Percentiles rank a stretch among this genome's conserved stretches.
Evolutionary conservation across 2,329 filamentous ascomycete species (phyloP).

Genomic region (Fusarium sp.): DNA sequence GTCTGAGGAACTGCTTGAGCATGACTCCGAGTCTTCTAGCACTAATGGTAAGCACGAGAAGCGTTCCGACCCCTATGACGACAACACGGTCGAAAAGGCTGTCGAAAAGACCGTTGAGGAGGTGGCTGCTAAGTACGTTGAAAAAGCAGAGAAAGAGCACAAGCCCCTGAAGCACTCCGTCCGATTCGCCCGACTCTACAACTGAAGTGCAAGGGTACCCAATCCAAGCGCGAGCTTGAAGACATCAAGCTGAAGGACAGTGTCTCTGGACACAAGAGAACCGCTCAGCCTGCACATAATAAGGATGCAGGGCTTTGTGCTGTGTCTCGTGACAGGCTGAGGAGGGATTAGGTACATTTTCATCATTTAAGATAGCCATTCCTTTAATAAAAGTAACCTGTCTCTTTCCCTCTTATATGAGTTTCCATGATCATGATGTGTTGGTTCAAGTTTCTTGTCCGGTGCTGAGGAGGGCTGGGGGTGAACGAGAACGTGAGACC

Average conservation of each 20-base stretch:
- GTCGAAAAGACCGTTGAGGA: conserved; percentile 25
- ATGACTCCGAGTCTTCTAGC: background rate
- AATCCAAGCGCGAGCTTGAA: background rate
- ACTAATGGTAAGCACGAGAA: conserved; percentile 16
- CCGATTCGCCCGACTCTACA: conserved; percentile 38
- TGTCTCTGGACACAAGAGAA: background rate
- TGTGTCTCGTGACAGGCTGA: conserved; percentile 1
- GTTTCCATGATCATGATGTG: background rate
- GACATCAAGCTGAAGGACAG: background rate
- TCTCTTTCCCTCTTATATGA: conserved; percentile 15
- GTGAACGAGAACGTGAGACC: too few relatives aligned
- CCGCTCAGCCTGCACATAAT: conserved; percentile 1
- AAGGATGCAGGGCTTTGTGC: background rate
- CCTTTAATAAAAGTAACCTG: conserved; percentile 35
- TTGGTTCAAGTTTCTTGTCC: background rate
- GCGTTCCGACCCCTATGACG: conserved; percentile 17
- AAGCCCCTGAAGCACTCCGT: conserved; percentile 4
- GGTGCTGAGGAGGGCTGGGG: too few relatives aligned
- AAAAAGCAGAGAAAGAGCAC: conserved; percentile 10
- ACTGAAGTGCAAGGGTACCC: conserved; percentile 25
- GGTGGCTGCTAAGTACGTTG: conserved; percentile 14
- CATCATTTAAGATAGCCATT: conserved; percentile 38
- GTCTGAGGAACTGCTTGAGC: background rate
- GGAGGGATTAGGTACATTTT: conserved; percentile 33
- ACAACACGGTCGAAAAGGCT: conserved; percentile 24